Evolutionary conservation across 345 rosid genomes (phyloP).

Genomic region (Cochlearia excelsa): DNA sequence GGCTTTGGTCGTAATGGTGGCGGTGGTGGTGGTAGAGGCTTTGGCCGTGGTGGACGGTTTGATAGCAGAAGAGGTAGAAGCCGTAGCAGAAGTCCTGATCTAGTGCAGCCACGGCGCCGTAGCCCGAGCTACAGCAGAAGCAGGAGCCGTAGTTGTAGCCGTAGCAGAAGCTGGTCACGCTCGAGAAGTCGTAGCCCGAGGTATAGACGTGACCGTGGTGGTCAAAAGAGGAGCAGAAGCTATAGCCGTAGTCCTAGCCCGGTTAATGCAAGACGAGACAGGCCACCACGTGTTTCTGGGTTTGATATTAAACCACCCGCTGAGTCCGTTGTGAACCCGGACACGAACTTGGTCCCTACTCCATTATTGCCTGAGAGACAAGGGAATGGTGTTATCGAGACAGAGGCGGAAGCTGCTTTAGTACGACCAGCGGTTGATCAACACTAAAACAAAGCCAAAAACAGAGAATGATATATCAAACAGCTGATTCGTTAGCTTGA

Average conservation of each 20-base stretch:
- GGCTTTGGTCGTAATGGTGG: slow-evolving; percentile 55
- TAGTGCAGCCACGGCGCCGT: slow-evolving; percentile 51
- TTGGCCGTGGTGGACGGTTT: slow-evolving; percentile 65
- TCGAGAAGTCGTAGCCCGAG: slow-evolving; percentile 49
- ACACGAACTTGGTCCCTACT: slow-evolving; percentile 10
- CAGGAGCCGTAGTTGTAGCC: slow-evolving; percentile 44
- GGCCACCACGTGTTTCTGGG: slow-evolving; percentile 36
- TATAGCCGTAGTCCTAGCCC: slow-evolving; percentile 49
- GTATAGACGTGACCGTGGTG: slow-evolving; percentile 43
- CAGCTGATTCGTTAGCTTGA: too few species aligned
- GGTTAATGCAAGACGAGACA: slow-evolving; percentile 48
- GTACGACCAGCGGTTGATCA: slow-evolving; percentile 20
- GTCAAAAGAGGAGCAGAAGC: slow-evolving; percentile 46
- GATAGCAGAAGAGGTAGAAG: slow-evolving; percentile 82
- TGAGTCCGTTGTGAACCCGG: slow-evolving; percentile 24
- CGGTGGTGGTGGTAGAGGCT: slow-evolving; percentile 55
- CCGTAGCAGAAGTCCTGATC: slow-evolving; percentile 71
- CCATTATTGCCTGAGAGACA: slow-evolving; percentile 1
- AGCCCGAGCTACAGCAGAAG: slow-evolving; percentile 52
- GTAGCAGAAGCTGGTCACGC: slow-evolving; percentile 48
- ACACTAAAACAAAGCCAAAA: slow-evolving; percentile 9
- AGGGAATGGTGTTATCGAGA: slow-evolving; percentile 25
- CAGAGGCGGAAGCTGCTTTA: slow-evolving; percentile 22
- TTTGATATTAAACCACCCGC: slow-evolving; percentile 34
- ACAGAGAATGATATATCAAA: not conserved